Conservation (phyloP, 257 asterid species). For the Oldenlandia corymbosa region DNA sequence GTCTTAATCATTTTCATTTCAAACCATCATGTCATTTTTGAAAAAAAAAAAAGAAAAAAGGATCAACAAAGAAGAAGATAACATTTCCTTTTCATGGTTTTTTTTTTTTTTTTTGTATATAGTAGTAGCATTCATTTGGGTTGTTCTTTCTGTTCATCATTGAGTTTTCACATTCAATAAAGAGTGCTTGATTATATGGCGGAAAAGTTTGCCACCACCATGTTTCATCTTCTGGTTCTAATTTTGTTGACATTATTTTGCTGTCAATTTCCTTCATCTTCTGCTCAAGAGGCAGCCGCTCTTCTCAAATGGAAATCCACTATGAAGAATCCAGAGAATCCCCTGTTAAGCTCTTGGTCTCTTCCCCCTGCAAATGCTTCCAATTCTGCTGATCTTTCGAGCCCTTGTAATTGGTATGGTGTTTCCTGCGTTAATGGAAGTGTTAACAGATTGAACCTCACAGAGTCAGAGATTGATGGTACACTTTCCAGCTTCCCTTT, state of each 20-base stretch:
- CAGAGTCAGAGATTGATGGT: neutral
- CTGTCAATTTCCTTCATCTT: slow-evolving; percentile 6
- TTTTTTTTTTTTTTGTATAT: no score
- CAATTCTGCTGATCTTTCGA: neutral
- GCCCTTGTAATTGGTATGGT: slow-evolving; percentile 26
- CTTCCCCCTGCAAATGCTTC: neutral
- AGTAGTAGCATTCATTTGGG: no score
- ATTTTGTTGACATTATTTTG: neutral
- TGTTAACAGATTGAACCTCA: slow-evolving; percentile 12
- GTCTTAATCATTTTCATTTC: no score
- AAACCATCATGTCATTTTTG: no score
- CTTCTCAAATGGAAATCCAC: slow-evolving; percentile 20
- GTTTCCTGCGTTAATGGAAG: slow-evolving; percentile 12
- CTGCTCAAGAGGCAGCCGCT: slow-evolving; percentile 19
- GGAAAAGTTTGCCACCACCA: no score
- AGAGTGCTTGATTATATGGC: no score
- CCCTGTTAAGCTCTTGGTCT: slow-evolving; percentile 18
- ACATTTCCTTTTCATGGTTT: no score
- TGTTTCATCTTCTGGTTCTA: neutral
- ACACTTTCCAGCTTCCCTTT: slow-evolving; percentile 23
- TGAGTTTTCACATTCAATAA: no score
- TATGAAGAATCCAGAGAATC: slow-evolving; percentile 7
- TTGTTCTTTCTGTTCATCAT: no score
- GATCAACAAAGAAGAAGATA: no score
- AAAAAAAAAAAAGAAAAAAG: no score